Evolutionary conservation across 768 basidiomycete genomes (phyloP), one percentile per base, ranked within the genome.

Genomic region (Steccherinum ochraceum): DNA sequence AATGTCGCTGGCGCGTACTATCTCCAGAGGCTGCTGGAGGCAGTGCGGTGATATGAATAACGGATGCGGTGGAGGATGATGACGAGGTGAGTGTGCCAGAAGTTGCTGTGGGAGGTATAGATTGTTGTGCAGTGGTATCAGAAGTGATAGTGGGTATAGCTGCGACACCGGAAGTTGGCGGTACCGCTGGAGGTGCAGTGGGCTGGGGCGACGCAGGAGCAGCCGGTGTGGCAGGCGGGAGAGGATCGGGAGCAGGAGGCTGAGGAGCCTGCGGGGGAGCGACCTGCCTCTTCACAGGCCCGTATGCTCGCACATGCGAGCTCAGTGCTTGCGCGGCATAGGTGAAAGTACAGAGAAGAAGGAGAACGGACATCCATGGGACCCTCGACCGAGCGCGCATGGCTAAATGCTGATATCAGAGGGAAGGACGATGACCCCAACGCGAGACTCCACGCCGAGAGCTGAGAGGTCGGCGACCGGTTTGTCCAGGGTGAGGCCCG

Each of bases 401-500:
- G 20, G 3, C 18, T 45, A 51, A 21, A 52, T 39, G 19, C 27
- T 26, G 12, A 45, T 52, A 24, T 58, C 55, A 2, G 57, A 55
- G 26, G 59, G 49, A 3, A 64, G 55, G 30, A 58, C 52, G 47
- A 64, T 50, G 40, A 57, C 46, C 19, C 53, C 56, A 40, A 62
- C 54, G 25, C 67, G 58, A 5, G 66, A 64, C 52, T 68, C 68
- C 20, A 69, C 68, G 24, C 58, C 60, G 42, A 69, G 52, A 3
- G 67, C 69, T 23, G 64, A 64, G 2, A 68, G 52, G 56, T 69
- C 68, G 13, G 71, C 72, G 27, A 61, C 54, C 12, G 87, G 87
- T 1, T 72, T 67, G 62, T 88, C 83, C 48, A 87, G 75, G 0
- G 73, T 60, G 49, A 89, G 80, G 4, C 88, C 87, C 11, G 87